These are phyloP conservation scores for Geoglossum glabrum DNA, from an alignment of 495 filamentous ascomycete species.

Conservation along the genomic window DNA sequence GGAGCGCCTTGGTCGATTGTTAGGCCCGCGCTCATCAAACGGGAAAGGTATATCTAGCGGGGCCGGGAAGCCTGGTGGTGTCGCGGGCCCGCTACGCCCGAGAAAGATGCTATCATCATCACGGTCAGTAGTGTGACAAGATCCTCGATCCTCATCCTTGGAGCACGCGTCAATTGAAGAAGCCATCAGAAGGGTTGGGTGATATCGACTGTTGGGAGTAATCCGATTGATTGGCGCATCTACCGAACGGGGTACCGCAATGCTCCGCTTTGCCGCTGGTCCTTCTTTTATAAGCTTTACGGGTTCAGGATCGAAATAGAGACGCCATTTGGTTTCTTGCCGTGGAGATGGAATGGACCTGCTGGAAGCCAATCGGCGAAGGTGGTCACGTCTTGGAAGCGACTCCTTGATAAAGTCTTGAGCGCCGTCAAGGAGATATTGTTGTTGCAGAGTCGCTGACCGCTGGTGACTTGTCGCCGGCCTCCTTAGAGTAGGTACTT, in stretches of 20 bases:
- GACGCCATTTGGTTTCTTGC: not conserved
- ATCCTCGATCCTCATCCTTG: not conserved
- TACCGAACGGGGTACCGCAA: not conserved
- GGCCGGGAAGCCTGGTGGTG: slow-evolving; percentile 4
- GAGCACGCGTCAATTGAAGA: not conserved
- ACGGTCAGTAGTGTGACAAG: not conserved
- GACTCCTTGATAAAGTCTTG: slow-evolving; percentile 7
- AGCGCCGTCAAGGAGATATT: slow-evolving; percentile 16
- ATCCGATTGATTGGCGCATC: not conserved
- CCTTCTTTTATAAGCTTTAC: not conserved
- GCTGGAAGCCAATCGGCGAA: slow-evolving; percentile 12
- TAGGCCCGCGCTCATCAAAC: not conserved
- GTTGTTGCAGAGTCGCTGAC: slow-evolving; percentile 44
- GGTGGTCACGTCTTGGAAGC: not conserved
- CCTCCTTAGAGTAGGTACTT: slow-evolving; percentile 40
- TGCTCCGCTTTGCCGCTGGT: not conserved
- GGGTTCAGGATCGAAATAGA: not conserved
- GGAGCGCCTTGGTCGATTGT: slow-evolving; percentile 14
- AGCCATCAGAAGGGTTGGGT: slow-evolving; percentile 1
- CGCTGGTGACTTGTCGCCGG: slow-evolving; percentile 80
- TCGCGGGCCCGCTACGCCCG: slow-evolving; percentile 9
- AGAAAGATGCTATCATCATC: not conserved
- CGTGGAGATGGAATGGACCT: slow-evolving; percentile 2
- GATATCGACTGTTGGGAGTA: not conserved
- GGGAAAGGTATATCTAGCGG: not conserved